Evolutionary conservation across 1,284 basidiomycete genomes (phyloP).

Genomic region (Ganoderma lingzhi): DNA sequence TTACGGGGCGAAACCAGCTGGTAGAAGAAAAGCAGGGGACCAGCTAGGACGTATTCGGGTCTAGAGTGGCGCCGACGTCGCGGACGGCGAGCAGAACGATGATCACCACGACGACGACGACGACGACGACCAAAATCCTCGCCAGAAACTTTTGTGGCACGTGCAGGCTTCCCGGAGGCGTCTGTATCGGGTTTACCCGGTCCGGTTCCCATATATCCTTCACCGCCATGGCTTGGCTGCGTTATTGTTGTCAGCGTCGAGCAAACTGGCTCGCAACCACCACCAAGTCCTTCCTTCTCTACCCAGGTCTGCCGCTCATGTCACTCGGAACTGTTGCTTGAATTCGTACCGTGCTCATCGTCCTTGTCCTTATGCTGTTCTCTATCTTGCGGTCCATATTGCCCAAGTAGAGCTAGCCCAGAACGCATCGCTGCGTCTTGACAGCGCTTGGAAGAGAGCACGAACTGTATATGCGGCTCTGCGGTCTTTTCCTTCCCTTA

Average conservation of each 20-base stretch:
- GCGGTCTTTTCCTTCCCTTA: neutral
- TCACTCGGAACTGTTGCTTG: neutral
- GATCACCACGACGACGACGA: constrained; percentile 23
- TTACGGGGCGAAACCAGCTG: constrained; percentile 38
- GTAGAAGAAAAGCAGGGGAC: neutral
- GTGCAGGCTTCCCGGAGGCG: neutral
- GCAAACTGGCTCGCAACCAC: neutral
- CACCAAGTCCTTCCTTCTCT: neutral
- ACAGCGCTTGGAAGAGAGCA: neutral
- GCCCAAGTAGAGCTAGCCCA: constrained; percentile 1
- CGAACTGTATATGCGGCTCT: neutral
- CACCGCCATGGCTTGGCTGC: neutral
- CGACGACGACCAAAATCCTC: constrained; percentile 19
- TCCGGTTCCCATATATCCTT: neutral
- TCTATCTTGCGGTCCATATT: neutral
- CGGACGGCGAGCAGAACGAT: constrained; percentile 16
- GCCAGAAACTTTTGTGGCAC: constrained; percentile 25
- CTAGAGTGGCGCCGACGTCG: neutral
- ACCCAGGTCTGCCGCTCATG: neutral
- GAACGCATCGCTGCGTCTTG: neutral
- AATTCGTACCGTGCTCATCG: neutral
- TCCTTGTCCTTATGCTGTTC: neutral
- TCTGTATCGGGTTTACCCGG: neutral
- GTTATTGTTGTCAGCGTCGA: neutral
- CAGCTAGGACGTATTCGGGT: neutral